Evolutionary conservation across 2,329 filamentous ascomycete species (phyloP).

Genomic region (Penicillium sp.): DNA sequence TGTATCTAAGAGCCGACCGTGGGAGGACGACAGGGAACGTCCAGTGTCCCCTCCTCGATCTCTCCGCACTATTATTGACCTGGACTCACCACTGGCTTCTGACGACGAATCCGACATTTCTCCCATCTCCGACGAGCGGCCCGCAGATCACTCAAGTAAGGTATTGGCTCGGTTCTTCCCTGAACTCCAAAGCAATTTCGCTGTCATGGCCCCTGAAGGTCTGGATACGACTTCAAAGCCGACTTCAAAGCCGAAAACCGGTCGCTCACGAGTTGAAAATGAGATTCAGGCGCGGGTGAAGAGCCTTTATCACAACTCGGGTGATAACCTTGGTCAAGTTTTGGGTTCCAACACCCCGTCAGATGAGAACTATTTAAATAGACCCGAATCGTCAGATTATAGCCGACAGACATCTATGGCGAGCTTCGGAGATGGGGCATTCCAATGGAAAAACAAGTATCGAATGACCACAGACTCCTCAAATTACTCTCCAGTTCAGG

Average conservation of each 20-base stretch:
- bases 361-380: conserved; percentile 26
- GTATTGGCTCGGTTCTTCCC: conserved; percentile 31
- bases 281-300: conserved; percentile 20
- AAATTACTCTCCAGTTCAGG: conserved; percentile 23
- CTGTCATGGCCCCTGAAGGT: conserved; percentile 26
- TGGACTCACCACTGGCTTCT: conserved; percentile 14
- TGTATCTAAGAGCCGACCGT: neutral
- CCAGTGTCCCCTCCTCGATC: conserved; percentile 11
- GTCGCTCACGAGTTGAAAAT: conserved; percentile 5
- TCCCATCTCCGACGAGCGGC: conserved; percentile 22
- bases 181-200: conserved; percentile 29
- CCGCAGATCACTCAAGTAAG: conserved; percentile 17
- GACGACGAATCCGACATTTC: conserved; percentile 27
- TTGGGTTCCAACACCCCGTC: neutral
- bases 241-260: conserved; percentile 3
- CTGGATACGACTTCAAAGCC: conserved; percentile 4
- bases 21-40: conserved; percentile 1
- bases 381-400: conserved; percentile 35
- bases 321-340: conserved; percentile 24
- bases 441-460: conserved; percentile 19
- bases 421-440: conserved; percentile 12
- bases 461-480: conserved; percentile 26
- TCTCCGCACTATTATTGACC: conserved; percentile 12
- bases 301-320: conserved; percentile 13
- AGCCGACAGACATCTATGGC: conserved; percentile 19